Evolutionary conservation across 768 basidiomycete species (phyloP), one percentile per base, ranked within the genome.

Genomic region (Russula abietina): DNA sequence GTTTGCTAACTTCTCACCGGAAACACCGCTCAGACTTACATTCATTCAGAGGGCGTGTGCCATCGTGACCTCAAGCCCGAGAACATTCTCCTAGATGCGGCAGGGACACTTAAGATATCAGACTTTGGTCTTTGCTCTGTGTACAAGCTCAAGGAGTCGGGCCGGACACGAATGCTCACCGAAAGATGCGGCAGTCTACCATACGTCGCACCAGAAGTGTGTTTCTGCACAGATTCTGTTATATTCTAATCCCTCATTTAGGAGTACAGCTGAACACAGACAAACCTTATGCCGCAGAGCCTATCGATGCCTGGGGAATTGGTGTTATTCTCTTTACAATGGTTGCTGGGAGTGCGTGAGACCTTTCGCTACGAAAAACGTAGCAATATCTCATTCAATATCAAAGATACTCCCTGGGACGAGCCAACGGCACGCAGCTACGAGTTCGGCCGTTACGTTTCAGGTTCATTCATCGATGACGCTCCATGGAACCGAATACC

Each of bases 61-160:
- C 97, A 99, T 71, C 85, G 97, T 41, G 97, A 99, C 69, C 80
- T 99, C 59, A 99, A 99, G 71, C 97, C 97, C 0, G 97, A 99
- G 73, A 99, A 99, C 68, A 72, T 98, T 19, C 82, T 99, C 3
- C 81, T 99, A 0, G 88, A 93, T 63, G 83, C 82, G 0, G 83
- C 86, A 2, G 95, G 95, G 55, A 78, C 84, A 7, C 84, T 99
- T 66, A 98, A 98, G 72, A 88, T 99, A 57, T 89, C 91, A 0
- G 97, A 99, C 72, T 99, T 98, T 72, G 97, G 97, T 0, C 80
- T 99, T 1, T 93, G 91, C 7, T 84, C 91, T 0, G 93, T 98
- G 0, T 99, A 85, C 75, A 87, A 84, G 67, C 84, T 95, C 64
- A 93, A 93, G 65, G 84, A 86, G 30, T 79, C 79, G 0, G 93